Conservation (phyloP, 257 asterid species). For the Solanum clarkiae region DNA sequence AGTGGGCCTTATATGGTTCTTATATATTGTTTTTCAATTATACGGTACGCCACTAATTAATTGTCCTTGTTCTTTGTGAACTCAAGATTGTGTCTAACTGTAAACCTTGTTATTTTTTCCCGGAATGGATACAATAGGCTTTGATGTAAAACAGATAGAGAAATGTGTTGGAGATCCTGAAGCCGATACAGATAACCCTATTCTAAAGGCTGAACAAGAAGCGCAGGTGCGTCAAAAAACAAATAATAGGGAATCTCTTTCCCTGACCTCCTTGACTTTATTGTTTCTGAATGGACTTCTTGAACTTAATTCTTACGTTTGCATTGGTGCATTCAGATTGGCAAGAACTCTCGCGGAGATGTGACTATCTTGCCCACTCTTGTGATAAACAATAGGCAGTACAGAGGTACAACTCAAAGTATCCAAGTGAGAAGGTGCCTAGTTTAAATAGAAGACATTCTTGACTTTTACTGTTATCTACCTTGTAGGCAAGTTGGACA, state of each 20-base stretch:
- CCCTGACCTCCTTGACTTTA: background rate
- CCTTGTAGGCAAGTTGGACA: slow-evolving; percentile 44
- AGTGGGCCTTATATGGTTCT: background rate
- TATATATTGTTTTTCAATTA: background rate
- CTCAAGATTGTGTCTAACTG: background rate
- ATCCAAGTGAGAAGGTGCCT: background rate
- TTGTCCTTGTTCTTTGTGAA: background rate
- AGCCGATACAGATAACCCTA: slow-evolving; percentile 67
- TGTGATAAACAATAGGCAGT: slow-evolving; percentile 46
- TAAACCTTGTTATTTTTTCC: background rate
- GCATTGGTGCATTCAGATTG: slow-evolving; percentile 22
- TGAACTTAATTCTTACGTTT: background rate
- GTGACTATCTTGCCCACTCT: slow-evolving; percentile 64
- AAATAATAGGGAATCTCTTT: background rate
- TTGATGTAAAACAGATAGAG: slow-evolving; percentile 57
- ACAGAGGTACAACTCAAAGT: slow-evolving; percentile 29
- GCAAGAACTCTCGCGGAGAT: slow-evolving; percentile 51
- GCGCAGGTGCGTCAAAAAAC: slow-evolving; percentile 25
- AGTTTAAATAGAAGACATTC: background rate
- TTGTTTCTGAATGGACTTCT: background rate
- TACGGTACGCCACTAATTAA: background rate
- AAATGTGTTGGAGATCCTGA: slow-evolving; percentile 74
- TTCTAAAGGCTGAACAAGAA: slow-evolving; percentile 51
- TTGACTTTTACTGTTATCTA: background rate
- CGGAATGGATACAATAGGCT: slow-evolving; percentile 24